These are phyloP conservation scores for Ophiocordyceps australis DNA, from an alignment of 2,329 filamentous ascomycete genomes.

Conservation along the genomic window DNA sequence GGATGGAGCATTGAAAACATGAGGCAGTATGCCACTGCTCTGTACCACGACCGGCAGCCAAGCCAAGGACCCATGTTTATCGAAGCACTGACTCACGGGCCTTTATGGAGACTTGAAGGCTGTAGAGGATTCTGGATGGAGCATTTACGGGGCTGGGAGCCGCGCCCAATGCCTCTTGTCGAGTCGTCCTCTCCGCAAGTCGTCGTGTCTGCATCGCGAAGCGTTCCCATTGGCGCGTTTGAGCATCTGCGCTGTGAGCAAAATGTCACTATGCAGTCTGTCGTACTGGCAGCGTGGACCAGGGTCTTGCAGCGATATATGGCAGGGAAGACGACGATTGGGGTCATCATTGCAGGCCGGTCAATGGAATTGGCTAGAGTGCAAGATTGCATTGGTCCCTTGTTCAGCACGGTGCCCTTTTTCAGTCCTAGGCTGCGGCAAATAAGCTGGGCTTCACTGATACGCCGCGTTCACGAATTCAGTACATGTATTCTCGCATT, in stretches of 20 bases:
- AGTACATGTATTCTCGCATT: slow-evolving; percentile 50
- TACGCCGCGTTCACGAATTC: slow-evolving; percentile 50
- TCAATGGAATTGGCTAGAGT: slow-evolving; percentile 47
- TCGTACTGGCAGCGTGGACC: slow-evolving; percentile 62
- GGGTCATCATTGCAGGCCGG: slow-evolving; percentile 64
- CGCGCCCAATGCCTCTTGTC: slow-evolving; percentile 4
- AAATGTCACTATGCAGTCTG: slow-evolving; percentile 59
- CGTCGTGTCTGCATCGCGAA: slow-evolving; percentile 4
- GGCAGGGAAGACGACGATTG: slow-evolving; percentile 34
- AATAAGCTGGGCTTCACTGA: slow-evolving; percentile 37
- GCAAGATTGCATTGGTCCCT: slow-evolving; percentile 55
- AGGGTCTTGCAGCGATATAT: slow-evolving; percentile 37
- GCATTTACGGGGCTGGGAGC: slow-evolving; percentile 23
- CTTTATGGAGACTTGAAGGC: slow-evolving; percentile 28
- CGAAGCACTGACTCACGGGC: slow-evolving; percentile 50
- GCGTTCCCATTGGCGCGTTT: slow-evolving; percentile 22
- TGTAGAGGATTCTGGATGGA: slow-evolving; percentile 47
- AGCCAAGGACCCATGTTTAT: slow-evolving; percentile 37
- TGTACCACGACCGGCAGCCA: slow-evolving; percentile 6
- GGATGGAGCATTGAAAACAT: slow-evolving; percentile 59
- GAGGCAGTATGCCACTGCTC: slow-evolving; percentile 31
- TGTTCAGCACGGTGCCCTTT: slow-evolving; percentile 83
- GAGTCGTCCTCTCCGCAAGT: neutral
- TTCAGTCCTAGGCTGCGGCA: slow-evolving; percentile 22
- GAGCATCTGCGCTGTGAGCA: slow-evolving; percentile 35